Evolutionary conservation across 805 yeast species (phyloP), one percentile per base, ranked within the genome.

Genomic region (Kregervanrija pseudodelftensis): DNA sequence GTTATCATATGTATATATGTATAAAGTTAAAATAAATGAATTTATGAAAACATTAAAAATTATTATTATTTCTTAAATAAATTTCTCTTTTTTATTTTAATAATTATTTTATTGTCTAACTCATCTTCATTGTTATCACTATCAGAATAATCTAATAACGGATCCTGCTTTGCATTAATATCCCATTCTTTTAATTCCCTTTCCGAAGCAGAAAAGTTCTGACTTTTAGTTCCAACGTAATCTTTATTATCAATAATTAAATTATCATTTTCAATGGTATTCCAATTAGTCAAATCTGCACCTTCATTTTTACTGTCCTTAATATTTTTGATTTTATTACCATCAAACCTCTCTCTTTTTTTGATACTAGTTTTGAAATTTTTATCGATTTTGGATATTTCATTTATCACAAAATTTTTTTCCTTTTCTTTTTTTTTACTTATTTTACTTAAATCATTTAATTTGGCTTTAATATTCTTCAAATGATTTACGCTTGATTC

Each of bases 401-500:
- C 37, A 47, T 39, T 30, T 41, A 45, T 32, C 41, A 45, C 39
- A 44, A 46, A 13, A 43, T 40, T 17, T 50, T 48, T 16, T 49
- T 40, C 8, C 56, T 50, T 32, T 49, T 48, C 41, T 62, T 62
- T 40, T 53, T 47, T 4, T 22, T 22, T 22, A 22, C 28, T 22
- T 22, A 22, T 22, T 22, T 52, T 43, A 30, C 61, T 64, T 17
- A 68, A 51, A 11, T 52, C 52, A 7, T 47, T 41, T 3, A 69
- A 45, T 9, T 56, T 51, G 14, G 55, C 48, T 30, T 44, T 43
- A 2, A 58, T 47, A 8, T 51, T 49, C 2, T 35, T 28, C 45
- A 57, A 61, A 48, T 69, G 74, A 37, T 57, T 61, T 4, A 51
- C 22, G 5, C 67, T 59, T 5, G 53, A 45, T 42, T 67, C 72